Conservation (phyloP, 192 early-diverging fungal species). For the Backusella luteola region DNA sequence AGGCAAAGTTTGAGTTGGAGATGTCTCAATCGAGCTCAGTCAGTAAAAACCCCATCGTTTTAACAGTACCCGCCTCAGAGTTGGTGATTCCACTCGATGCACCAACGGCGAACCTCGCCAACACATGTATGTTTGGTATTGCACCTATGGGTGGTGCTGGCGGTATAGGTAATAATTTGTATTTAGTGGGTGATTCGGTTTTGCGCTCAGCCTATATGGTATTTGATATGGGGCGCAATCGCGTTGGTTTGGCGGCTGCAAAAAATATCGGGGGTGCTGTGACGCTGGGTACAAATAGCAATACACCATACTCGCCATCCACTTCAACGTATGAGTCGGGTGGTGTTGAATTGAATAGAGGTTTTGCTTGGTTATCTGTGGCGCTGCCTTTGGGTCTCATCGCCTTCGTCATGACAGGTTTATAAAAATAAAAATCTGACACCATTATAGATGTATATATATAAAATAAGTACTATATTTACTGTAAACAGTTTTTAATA, state of each 20-base stretch:
- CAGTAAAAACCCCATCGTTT: conserved; percentile 15
- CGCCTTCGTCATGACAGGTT: background rate
- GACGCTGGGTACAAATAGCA: background rate
- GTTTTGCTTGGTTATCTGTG: background rate
- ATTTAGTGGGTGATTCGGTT: conserved; percentile 35
- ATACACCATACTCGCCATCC: background rate
- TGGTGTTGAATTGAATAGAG: background rate
- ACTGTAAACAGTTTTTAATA: background rate
- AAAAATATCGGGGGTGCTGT: conserved; percentile 18
- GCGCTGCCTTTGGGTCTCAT: background rate
- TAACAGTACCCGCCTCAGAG: conserved; percentile 22
- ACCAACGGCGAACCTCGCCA: background rate
- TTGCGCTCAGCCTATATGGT: conserved; percentile 35
- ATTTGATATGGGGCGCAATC: conserved; percentile 38
- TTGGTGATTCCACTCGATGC: conserved; percentile 33
- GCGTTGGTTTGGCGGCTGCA: conserved; percentile 28
- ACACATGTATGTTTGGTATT: conserved; percentile 32
- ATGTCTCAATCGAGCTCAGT: conserved; percentile 18
- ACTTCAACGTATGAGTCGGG: background rate
- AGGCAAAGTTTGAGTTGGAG: conserved; percentile 9
- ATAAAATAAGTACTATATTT: background rate
- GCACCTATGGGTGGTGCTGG: conserved; percentile 14
- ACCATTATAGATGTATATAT: background rate
- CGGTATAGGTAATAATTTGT: conserved; percentile 23
- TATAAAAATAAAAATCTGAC: background rate